Evolutionary conservation across 345 rosid genomes (phyloP).

Genomic region (Gynandropsis gynandra): DNA sequence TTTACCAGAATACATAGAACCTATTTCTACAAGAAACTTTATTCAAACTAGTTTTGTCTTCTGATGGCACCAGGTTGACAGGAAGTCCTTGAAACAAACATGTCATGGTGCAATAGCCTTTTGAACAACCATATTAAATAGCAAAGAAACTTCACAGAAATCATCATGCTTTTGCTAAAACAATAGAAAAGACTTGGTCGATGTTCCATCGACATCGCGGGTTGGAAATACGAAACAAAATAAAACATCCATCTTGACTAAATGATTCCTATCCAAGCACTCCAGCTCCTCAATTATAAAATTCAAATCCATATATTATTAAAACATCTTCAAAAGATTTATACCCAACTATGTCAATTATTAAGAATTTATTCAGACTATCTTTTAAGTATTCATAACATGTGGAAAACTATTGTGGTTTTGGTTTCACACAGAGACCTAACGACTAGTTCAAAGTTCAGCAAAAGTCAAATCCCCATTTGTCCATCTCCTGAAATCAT

Average conservation of each 20-base stretch:
- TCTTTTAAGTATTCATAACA: background rate
- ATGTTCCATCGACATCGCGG: constrained; percentile 13
- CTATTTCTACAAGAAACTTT: constrained; percentile 2
- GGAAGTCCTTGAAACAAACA: background rate
- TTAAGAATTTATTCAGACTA: background rate
- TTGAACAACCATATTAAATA: constrained; percentile 4
- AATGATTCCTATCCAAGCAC: background rate
- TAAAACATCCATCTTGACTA: constrained; percentile 9
- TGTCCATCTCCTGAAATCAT: background rate
- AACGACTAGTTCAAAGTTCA: constrained; percentile 17
- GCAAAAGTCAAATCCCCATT: background rate
- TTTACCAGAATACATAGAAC: constrained; percentile 13
- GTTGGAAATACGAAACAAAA: constrained; percentile 1
- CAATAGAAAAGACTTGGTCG: constrained; percentile 9
- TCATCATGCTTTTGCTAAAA: constrained; percentile 8
- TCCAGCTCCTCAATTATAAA: background rate
- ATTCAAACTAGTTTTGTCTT: constrained; percentile 6
- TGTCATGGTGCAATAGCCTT: background rate
- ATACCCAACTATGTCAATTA: background rate
- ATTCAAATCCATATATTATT: constrained; percentile 13
- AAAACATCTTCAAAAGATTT: constrained; percentile 7
- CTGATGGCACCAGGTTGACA: background rate
- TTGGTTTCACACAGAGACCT: background rate
- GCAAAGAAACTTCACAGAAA: constrained; percentile 21
- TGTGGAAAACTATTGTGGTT: background rate